Conservation (phyloP, 2,329 filamentous ascomycete genomes). For the Nigrospora osmanthi region DNA sequence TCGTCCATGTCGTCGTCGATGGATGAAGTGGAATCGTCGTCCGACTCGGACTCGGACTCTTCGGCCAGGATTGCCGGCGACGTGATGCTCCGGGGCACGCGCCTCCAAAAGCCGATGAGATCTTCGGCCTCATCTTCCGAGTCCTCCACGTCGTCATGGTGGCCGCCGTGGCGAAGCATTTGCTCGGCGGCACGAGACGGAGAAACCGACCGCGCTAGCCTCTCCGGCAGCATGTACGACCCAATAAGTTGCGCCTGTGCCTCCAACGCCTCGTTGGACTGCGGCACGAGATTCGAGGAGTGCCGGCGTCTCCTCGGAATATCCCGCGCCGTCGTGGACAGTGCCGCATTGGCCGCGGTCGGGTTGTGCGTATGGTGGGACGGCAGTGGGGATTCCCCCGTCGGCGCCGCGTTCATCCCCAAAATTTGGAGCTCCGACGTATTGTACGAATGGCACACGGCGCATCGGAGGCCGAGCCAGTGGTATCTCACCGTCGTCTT, state of each 20-base stretch:
- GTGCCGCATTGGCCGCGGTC: conserved; percentile 2
- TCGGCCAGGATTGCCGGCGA: conserved; percentile 27
- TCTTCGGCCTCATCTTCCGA: conserved; percentile 45
- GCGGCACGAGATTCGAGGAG: conserved; percentile 19
- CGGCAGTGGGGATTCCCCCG: conserved; percentile 5
- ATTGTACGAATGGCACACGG: conserved; percentile 62
- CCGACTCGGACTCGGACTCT: conserved; percentile 21
- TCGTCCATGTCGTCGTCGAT: conserved; percentile 35
- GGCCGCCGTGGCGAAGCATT: conserved; percentile 11
- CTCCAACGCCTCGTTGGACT: conserved; percentile 7
- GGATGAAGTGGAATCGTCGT: conserved; percentile 17
- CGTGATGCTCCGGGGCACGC: conserved; percentile 29
- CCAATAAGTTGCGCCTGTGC: conserved; percentile 6
- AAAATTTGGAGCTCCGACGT: conserved; percentile 58
- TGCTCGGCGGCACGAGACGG: conserved; percentile 21
- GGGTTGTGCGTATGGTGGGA: too few species aligned
- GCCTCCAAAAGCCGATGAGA: conserved; percentile 51
- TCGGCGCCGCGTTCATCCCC: conserved; percentile 19
- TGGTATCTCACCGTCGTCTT: conserved; percentile 85
- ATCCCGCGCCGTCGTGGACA: conserved; percentile 12
- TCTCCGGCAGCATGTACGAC: conserved; percentile 22
- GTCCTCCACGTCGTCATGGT: conserved; percentile 15
- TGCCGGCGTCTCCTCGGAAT: conserved; percentile 19
- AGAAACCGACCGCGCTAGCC: conserved; percentile 37
- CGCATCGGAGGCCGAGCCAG: conserved; percentile 90